Evolutionary conservation across 352 stramenopile genomes (phyloP), one percentile per base, ranked within the genome.

Genomic region (Phytophthora lateralis): DNA sequence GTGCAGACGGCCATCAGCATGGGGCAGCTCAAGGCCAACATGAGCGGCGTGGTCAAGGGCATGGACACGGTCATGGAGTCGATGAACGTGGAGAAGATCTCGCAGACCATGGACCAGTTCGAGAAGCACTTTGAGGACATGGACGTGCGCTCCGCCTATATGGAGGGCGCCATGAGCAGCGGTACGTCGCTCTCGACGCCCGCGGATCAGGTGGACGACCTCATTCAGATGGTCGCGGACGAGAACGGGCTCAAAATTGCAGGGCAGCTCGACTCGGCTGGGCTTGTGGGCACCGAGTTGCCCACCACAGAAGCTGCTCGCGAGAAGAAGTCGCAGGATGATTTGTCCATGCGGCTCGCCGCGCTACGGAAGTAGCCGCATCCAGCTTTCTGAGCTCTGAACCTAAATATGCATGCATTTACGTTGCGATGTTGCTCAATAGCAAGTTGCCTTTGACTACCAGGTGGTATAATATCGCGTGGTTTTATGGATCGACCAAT

Each of bases 61-160:
- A 99, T 99, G 97, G 90, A 97, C 72, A 98, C 89, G 39, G 94
- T 97, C 29, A 91, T 99, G 77, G 89, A 94, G 49, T 93, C 83
- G 10, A 99, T 99, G 97, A 96, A 99, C 72, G 88, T 98, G 29
- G 95, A 99, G 67, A 97, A 98, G 78, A 98, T 99, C 57, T 96
- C 88, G 50, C 81, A 95, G 58, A 97, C 92, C 4, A 99, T 99
- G 96, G 96, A 99, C 62, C 94, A 98, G 74, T 99, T 99, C 71
- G 97, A 99, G 73, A 87, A 97, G 69, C 97, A 99, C 78, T 99
- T 99, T 82, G 97, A 99, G 69, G 95, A 99, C 76, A 93, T 99
- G 76, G 97, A 99, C 77, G 97, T 99, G 35, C 96, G 97, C 41
- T 86, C 95, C 7, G 95, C 93, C 34, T 99, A 99, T 78, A 99